These are phyloP conservation scores for Ophiosphaerella narmari DNA, from an alignment of 2,329 filamentous ascomycete species.

Conservation along the genomic window DNA sequence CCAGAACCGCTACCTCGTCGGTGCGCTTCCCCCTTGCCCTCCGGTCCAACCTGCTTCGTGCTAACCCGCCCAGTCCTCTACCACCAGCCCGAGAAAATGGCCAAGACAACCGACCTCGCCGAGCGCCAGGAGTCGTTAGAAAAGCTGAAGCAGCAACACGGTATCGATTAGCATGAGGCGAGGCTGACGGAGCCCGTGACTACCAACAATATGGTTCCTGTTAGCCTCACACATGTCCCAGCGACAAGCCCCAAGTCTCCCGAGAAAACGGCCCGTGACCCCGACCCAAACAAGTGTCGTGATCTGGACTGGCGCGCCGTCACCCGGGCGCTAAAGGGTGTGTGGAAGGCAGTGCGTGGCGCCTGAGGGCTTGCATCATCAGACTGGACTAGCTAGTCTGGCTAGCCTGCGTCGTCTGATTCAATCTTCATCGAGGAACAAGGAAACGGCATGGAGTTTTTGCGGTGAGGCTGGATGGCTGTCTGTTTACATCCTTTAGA, in stretches of 20 bases:
- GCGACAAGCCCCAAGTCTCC: slow-evolving; percentile 28
- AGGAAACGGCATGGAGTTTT: no score
- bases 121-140: slow-evolving; percentile 96
- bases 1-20: slow-evolving; percentile 97
- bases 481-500: no score
- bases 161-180: slow-evolving; percentile 79
- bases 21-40: slow-evolving; percentile 58
- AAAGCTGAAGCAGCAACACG: slow-evolving; percentile 95
- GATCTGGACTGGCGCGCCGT: slow-evolving; percentile 39
- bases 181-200: slow-evolving; percentile 54
- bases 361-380: slow-evolving; percentile 29
- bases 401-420: no score
- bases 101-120: slow-evolving; percentile 87
- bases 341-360: slow-evolving; percentile 43
- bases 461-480: no score
- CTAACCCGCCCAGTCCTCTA: slow-evolving; percentile 63
- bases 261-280: slow-evolving; percentile 26
- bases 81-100: slow-evolving; percentile 78
- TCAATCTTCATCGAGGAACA: no score
- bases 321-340: slow-evolving; percentile 36
- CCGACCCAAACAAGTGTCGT: slow-evolving; percentile 24
- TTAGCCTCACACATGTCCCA: slow-evolving; percentile 42
- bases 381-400: no score
- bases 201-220: slow-evolving; percentile 38
- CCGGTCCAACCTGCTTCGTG: no score